Base-by-base conservation (phyloP, 2,329 filamentous ascomycete genomes). In the Nemania abortiva region DNA sequence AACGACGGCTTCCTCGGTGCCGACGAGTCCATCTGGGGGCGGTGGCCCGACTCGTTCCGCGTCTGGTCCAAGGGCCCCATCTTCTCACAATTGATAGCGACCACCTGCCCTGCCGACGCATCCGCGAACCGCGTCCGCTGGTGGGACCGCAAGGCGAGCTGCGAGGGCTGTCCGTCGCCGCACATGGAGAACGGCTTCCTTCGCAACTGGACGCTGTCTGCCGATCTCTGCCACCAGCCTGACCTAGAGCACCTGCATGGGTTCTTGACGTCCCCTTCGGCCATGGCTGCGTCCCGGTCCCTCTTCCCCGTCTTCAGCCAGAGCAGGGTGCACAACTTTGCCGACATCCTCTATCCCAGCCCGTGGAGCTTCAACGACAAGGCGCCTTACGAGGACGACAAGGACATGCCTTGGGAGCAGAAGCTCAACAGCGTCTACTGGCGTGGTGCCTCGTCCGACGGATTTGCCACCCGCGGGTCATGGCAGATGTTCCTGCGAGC, bases 401-500 rank as follows among this genome's bases (percentile, higher is more conserved):
- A 80, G 10, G 84, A 85, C 65, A 68, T 82, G 7, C 76, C 81
- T 11, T 86, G 86, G 85, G 76, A 80, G 0, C 74, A 83, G 20
- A 89, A 89, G 74, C 63, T 76, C 6, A 84, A 88, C 56, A 79
- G 75, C 27, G 76, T 88, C 47, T 84, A 87, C 68, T 89, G 87
- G 87, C 84, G 87, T 2, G 87, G 87, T 6, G 82, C 84, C 20
- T 83, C 84, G 2, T 85, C 85, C 13, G 86, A 86, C 24, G 86
- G 85, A 0, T 81, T 82, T 54, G 82, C 85, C n/a, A 72, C 82
- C 74, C 52, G 80, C 80, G 69, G 86, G 4, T 86, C 84, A 37
- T 91, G 89, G 88, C 83, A 83, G 20, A 83, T 83, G 0, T 89
- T 90, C 70, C 84, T 90, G 39, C 83, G 88, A 6, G 88, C 90